Evolutionary conservation across 805 yeast genomes (phyloP), one percentile per base, ranked within the genome.

Genomic region (Wickerhamomyces bovis): DNA sequence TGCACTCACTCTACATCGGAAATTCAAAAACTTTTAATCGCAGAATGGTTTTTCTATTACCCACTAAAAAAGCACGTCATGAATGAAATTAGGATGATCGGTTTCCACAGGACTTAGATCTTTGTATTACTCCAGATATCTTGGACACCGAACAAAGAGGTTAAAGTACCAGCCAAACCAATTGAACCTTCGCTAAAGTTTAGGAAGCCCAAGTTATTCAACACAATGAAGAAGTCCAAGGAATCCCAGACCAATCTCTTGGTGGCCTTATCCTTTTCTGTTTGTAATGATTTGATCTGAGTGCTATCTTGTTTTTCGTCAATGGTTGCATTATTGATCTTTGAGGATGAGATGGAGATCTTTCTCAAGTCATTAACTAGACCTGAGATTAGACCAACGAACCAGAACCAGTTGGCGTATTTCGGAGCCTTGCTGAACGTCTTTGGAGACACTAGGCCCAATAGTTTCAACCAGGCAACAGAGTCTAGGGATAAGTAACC

Each of bases 81-180:
- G 28, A 25, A 25, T 25, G 28, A 25, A 25, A 25, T 25, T 9
- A 25, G 12, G 11, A 13, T n/a, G n/a, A 13, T 28, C 31, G 13
- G 7, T 13, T 13, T 28, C 9, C 10, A 3, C n/a, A 16, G 5
- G 12, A 16, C 36, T 49, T 41, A 59, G 46, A 55, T 43, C 46
- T 62, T 62, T 6, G 77, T 73, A 41, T 75, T 64, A 33, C 63
- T 68, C 95, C 95, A 83, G 54, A 81, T 61, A 57, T 85, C 89
- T 61, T 76, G 78, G 44, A 89, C 70, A 39, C 96, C 96, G 66
- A 89, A 71, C 42, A 81, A 49, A 36, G 96, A 84, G 28, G 97
- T 89, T 49, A 86, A 68, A 22, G 85, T 75, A 62, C 98, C 98
- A 35, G 94, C 89, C 48, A 82, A 68, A 33, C 95, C 97, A 43